phyloP scores from a whole-genome alignment of 208 protist genomes.

The Crithidia expoeki region DNA sequence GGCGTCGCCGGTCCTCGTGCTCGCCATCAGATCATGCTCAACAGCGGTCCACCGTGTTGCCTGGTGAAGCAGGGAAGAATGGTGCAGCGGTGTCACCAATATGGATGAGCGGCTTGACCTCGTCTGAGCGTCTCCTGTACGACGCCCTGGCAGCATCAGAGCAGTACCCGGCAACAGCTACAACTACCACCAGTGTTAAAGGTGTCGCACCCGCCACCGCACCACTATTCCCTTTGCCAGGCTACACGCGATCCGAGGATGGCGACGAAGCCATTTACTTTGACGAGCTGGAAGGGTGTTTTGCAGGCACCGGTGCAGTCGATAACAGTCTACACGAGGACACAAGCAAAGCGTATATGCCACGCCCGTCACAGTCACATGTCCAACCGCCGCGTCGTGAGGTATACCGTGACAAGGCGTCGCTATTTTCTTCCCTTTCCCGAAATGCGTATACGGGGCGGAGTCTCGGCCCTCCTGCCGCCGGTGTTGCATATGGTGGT shows the following conservation, averaged over 20 bases:
- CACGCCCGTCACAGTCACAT: background rate
- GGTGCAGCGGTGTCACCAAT: background rate
- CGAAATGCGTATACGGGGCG: conserved; percentile 24
- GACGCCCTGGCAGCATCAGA: conserved; percentile 12
- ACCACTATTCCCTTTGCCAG: conserved; percentile 19
- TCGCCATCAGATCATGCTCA: background rate
- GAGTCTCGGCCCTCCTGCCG: background rate
- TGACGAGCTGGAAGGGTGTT: conserved; percentile 10
- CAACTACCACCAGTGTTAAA: too few relatives aligned
- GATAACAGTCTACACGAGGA: background rate
- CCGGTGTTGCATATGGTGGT: background rate
- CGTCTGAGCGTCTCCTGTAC: conserved; percentile 28
- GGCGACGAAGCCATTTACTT: conserved; percentile 4
- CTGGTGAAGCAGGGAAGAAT: background rate
- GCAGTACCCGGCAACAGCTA: background rate
- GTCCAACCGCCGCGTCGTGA: background rate
- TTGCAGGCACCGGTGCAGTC: too few relatives aligned
- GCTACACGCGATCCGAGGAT: conserved; percentile 6
- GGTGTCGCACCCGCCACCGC: background rate
- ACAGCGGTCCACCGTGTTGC: too few relatives aligned
- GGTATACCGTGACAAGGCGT: background rate
- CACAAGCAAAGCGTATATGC: background rate
- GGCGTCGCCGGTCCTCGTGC: conserved; percentile 6
- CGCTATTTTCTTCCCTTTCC: conserved; percentile 29
- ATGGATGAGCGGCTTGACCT: conserved; percentile 5